These are phyloP conservation scores for Gnaphalium uliginosum DNA, from an alignment of 129 eudicot genomes.

Conservation along the genomic window DNA sequence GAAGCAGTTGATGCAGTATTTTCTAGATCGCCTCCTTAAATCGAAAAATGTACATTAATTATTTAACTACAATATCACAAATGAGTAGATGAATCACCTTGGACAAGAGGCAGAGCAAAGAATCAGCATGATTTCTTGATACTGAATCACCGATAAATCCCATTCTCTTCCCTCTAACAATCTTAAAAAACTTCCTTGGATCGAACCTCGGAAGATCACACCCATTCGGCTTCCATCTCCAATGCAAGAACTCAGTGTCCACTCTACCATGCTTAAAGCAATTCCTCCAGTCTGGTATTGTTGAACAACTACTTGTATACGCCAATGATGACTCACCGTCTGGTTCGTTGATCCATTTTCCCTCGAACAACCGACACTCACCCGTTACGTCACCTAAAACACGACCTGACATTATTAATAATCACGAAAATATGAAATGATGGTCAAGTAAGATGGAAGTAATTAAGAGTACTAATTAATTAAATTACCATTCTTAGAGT, in stretches of 20 bases:
- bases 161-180: constrained; percentile 53
- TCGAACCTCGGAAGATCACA: constrained; percentile 57
- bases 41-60: neutral
- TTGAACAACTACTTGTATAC: constrained; percentile 48
- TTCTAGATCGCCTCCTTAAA: too few relatives aligned
- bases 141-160: constrained; percentile 85
- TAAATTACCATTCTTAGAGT: neutral
- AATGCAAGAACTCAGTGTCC: constrained; percentile 51
- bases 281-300: constrained; percentile 37
- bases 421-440: neutral
- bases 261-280: neutral
- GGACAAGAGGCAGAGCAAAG: constrained; percentile 52
- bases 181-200: constrained; percentile 52
- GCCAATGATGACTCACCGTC: constrained; percentile 9
- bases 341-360: neutral
- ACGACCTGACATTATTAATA: neutral
- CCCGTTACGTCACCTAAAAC: neutral
- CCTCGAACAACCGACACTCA: constrained; percentile 32
- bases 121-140: constrained; percentile 74
- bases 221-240: constrained; percentile 78
- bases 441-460: neutral
- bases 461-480: neutral
- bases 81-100: neutral
- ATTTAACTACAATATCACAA: neutral
- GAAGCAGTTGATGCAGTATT: neutral